phyloP scores from a whole-genome alignment of 1,284 basidiomycete species.

The Moesziomyces antarcticus region DNA sequence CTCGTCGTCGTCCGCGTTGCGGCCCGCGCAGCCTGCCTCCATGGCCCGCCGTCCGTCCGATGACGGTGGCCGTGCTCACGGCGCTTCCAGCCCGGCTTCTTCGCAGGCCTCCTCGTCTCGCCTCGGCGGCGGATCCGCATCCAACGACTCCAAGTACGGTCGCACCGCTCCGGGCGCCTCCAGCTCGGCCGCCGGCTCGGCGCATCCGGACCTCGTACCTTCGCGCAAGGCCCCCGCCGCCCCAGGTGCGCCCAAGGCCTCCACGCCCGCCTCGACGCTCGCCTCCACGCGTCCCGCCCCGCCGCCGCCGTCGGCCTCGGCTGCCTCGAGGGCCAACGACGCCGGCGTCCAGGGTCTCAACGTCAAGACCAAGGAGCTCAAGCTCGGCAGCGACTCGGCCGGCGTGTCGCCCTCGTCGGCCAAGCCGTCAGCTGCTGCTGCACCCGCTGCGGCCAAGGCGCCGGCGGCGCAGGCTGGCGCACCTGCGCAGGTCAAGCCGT shows the following conservation, averaged over 20 bases:
- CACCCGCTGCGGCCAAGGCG: slow-evolving; percentile 31
- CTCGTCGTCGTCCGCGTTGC: slow-evolving; percentile 15
- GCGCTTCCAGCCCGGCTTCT: slow-evolving; percentile 28
- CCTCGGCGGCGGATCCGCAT: slow-evolving; percentile 19
- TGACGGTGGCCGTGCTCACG: slow-evolving; percentile 26
- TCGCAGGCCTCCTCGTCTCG: slow-evolving; percentile 38
- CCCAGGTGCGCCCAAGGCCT: slow-evolving; percentile 38
- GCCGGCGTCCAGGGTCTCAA: slow-evolving; percentile 52
- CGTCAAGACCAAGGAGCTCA: slow-evolving; percentile 64
- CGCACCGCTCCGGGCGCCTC: slow-evolving; percentile 17
- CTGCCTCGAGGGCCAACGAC: slow-evolving; percentile 28
- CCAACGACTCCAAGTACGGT: slow-evolving; percentile 45
- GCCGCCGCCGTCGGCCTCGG: slow-evolving; percentile 31
- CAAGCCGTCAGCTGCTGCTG: slow-evolving; percentile 21
- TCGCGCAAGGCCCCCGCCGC: slow-evolving; percentile 61
- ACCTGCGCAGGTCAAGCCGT: slow-evolving; percentile 74
- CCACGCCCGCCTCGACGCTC: slow-evolving; percentile 23
- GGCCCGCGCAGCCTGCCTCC: slow-evolving; percentile 20
- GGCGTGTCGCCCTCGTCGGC: slow-evolving; percentile 15
- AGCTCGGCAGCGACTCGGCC: slow-evolving; percentile 41
- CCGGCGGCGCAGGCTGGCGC: slow-evolving; percentile 70
- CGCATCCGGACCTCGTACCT: slow-evolving; percentile 47
- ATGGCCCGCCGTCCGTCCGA: slow-evolving; percentile 36
- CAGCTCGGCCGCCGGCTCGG: slow-evolving; percentile 9
- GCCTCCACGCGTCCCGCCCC: slow-evolving; percentile 35